Evolutionary conservation across 768 basidiomycete genomes (phyloP).

Genomic region (Leccinum subtestaceum): DNA sequence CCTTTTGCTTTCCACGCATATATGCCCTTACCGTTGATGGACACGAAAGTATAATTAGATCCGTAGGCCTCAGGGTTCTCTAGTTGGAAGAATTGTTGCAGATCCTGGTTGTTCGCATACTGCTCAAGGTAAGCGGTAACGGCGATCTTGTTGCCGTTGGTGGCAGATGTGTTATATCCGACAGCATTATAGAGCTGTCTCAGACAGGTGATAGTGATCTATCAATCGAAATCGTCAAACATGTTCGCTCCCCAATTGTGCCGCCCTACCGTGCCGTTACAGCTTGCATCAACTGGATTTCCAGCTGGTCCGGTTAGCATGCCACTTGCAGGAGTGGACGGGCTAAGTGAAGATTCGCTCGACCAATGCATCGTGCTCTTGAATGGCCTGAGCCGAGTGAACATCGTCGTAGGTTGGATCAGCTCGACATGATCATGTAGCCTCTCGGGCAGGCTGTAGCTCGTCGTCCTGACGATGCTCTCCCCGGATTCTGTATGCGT

Average conservation of each 20-base stretch:
- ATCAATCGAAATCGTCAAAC: not conserved
- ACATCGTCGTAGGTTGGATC: conserved; percentile 72
- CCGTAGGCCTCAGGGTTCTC: conserved; percentile 48
- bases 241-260: not conserved
- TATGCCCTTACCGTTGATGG: conserved; percentile 47
- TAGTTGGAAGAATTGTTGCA: conserved; percentile 48
- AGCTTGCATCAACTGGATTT: conserved; percentile 43
- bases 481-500: conserved; percentile 52
- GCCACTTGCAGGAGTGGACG: conserved; percentile 1
- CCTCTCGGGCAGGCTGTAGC: conserved; percentile 61
- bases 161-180: conserved; percentile 42
- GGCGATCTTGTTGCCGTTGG: conserved; percentile 48
- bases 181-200: conserved; percentile 54
- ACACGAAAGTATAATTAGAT: conserved; percentile 50
- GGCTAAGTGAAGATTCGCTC: conserved; percentile 1
- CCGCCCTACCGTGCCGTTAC: conserved; percentile 36
- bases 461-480: conserved; percentile 59
- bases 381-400: conserved; percentile 46
- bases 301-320: conserved; percentile 33
- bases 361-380: conserved; percentile 40
- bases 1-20: not conserved
- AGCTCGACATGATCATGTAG: conserved; percentile 62
- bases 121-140: conserved; percentile 54
- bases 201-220: conserved; percentile 53
- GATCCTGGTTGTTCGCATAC: conserved; percentile 52